A percentile compares a stretch with the other conserved stretches of the same genome.
These are phyloP conservation scores for Astragalus glycyphyllos DNA, from an alignment of 306 rosid genomes.

Conservation along the genomic window DNA sequence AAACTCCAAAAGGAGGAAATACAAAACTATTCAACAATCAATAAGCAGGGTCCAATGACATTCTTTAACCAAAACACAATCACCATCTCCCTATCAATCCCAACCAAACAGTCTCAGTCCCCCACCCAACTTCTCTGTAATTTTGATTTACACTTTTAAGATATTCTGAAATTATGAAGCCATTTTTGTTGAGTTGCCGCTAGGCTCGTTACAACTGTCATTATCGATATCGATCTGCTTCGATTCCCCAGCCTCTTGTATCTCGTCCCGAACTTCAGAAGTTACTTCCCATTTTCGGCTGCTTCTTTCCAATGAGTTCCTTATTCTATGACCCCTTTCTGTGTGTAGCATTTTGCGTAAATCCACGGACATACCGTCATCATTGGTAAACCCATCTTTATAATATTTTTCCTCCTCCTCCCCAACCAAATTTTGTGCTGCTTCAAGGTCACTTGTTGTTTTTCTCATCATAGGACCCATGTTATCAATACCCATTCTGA, in stretches of 20 bases:
- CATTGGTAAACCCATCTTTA: slow-evolving; percentile 44
- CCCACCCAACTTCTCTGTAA: neutral
- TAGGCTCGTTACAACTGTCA: neutral
- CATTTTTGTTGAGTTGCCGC: slow-evolving; percentile 17
- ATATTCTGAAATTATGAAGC: slow-evolving; percentile 22
- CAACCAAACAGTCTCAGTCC: slow-evolving; percentile 10
- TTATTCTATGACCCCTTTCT: slow-evolving; percentile 49
- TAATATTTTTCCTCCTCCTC: slow-evolving; percentile 40
- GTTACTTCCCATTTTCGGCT: slow-evolving; percentile 50
- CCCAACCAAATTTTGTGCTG: slow-evolving; percentile 47
- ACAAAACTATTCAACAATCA: neutral
- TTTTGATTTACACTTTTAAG: slow-evolving; percentile 34
- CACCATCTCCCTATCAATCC: neutral
- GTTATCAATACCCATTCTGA: slow-evolving; percentile 41
- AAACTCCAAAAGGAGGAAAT: neutral
- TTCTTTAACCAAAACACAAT: slow-evolving; percentile 3
- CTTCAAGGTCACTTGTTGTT: slow-evolving; percentile 49
- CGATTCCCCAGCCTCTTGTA: neutral
- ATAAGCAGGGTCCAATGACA: slow-evolving; percentile 6
- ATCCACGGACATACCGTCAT: slow-evolving; percentile 53
- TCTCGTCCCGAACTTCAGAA: slow-evolving; percentile 29
- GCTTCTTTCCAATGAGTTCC: slow-evolving; percentile 51
- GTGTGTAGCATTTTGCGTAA: slow-evolving; percentile 50
- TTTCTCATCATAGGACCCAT: slow-evolving; percentile 54
- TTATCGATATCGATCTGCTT: neutral